These are phyloP conservation scores for Raffaelea albimanens DNA, from an alignment of 2,329 filamentous ascomycete species.

Conservation along the genomic window DNA sequence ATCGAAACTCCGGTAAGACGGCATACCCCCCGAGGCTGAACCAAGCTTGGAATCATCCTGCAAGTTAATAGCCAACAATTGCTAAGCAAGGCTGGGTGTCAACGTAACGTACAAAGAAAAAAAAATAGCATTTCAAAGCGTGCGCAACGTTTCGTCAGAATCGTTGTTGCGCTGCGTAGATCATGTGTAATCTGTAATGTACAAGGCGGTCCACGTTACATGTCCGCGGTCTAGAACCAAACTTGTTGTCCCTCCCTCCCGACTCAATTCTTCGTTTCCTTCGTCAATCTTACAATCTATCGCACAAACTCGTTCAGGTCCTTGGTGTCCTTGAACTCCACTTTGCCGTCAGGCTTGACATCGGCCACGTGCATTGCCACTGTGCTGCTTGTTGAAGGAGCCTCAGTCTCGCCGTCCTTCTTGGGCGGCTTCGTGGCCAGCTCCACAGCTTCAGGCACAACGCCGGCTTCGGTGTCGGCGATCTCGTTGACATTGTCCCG, in stretches of 20 bases:
- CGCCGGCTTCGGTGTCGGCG: constrained; percentile 69
- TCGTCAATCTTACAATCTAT: constrained; percentile 16
- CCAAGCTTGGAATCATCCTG: no score
- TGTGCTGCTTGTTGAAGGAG: constrained; percentile 5
- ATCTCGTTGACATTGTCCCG: constrained; percentile 80
- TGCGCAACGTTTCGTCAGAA: no score
- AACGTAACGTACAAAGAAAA: no score
- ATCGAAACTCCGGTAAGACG: no score
- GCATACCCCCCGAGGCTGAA: no score
- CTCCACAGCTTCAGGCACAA: constrained; percentile 50
- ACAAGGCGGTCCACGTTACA: no score
- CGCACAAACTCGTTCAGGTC: constrained; percentile 46
- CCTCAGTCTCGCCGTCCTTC: constrained; percentile 12
- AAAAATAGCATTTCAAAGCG: no score
- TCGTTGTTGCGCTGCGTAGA: no score
- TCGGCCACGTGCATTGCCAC: not conserved
- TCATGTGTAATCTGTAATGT: no score
- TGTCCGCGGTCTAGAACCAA: no score
- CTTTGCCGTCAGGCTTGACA: constrained; percentile 1
- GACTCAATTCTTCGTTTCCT: not conserved
- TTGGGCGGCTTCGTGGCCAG: constrained; percentile 25
- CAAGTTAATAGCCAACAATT: no score
- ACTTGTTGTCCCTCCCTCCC: not conserved
- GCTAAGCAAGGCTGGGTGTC: no score
- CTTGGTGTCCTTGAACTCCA: constrained; percentile 20